These are phyloP conservation scores for Mycocentrospora acerina DNA, from an alignment of 2,329 filamentous ascomycete genomes.

Conservation along the genomic window DNA sequence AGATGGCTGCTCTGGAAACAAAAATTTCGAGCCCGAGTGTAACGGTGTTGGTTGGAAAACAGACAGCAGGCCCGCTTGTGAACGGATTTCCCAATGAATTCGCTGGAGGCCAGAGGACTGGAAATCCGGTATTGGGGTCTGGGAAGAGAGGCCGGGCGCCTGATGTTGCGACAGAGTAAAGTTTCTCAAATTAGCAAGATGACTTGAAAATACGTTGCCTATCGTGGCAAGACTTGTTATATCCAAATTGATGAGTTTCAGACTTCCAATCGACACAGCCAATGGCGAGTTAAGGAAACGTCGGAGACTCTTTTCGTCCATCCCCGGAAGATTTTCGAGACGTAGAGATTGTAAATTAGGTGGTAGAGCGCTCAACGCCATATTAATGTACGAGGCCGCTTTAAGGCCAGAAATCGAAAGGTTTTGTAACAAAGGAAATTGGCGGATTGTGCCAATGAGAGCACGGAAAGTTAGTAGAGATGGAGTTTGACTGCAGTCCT, in stretches of 20 bases:
- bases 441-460: constrained; percentile 55
- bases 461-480: constrained; percentile 55
- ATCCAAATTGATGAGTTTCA: constrained; percentile 57
- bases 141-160: constrained; percentile 48
- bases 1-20: constrained; percentile 4
- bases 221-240: constrained; percentile 55
- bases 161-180: constrained; percentile 57
- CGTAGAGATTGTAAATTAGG: constrained; percentile 53
- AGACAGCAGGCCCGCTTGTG: constrained; percentile 25
- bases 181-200: constrained; percentile 47
- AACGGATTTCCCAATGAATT: constrained; percentile 61
- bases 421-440: constrained; percentile 55
- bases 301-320: constrained; percentile 58
- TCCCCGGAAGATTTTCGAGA: constrained; percentile 56
- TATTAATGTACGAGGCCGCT: constrained; percentile 56
- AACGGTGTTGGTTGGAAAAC: constrained; percentile 3
- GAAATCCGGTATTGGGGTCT: constrained; percentile 49
- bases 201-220: constrained; percentile 52
- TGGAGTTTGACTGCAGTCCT: constrained; percentile 32
- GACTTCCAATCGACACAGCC: constrained; percentile 47
- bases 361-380: constrained; percentile 56
- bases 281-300: constrained; percentile 52
- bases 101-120: constrained; percentile 52
- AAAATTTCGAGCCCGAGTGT: neutral
- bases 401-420: constrained; percentile 58